Percentiles rank a stretch among this genome's conserved stretches.
These are phyloP conservation scores for Fusarium hostae DNA, from an alignment of 2,329 filamentous ascomycete genomes.

Conservation along the genomic window DNA sequence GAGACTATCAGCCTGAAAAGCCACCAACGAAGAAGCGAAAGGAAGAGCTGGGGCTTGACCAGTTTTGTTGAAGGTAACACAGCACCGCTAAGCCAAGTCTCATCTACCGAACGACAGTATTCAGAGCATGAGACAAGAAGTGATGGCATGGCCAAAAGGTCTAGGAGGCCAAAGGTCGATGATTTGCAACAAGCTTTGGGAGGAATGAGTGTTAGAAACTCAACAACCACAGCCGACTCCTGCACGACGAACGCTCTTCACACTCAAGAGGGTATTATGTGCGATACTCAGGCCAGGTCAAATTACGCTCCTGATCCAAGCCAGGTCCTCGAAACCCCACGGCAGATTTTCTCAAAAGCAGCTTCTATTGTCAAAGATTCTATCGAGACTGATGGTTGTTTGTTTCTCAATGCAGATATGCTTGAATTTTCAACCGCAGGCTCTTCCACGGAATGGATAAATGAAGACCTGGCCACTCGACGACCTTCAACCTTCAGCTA, in stretches of 20 bases:
- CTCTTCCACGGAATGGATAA: constrained; percentile 16
- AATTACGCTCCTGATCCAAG: neutral
- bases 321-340: neutral
- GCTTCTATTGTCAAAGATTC: constrained; percentile 56
- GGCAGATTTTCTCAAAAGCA: constrained; percentile 55
- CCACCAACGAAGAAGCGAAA: constrained; percentile 47
- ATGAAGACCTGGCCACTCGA: constrained; percentile 9
- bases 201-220: neutral
- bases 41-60: constrained; percentile 52
- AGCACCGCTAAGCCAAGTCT: constrained; percentile 7
- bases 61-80: constrained; percentile 51
- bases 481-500: constrained; percentile 18
- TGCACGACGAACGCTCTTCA: neutral
- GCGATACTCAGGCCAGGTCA: neutral
- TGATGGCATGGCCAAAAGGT: neutral
- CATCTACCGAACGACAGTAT: neutral
- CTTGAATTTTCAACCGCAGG: constrained; percentile 30
- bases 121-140: neutral
- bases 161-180: constrained; percentile 21
- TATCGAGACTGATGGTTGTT: constrained; percentile 53
- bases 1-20: constrained; percentile 45
- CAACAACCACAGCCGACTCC: neutral
- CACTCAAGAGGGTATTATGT: neutral
- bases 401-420: constrained; percentile 50
- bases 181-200: neutral